These are phyloP conservation scores for Neolentinus lepideus DNA, from an alignment of 1,284 basidiomycete species.

Conservation along the genomic window DNA sequence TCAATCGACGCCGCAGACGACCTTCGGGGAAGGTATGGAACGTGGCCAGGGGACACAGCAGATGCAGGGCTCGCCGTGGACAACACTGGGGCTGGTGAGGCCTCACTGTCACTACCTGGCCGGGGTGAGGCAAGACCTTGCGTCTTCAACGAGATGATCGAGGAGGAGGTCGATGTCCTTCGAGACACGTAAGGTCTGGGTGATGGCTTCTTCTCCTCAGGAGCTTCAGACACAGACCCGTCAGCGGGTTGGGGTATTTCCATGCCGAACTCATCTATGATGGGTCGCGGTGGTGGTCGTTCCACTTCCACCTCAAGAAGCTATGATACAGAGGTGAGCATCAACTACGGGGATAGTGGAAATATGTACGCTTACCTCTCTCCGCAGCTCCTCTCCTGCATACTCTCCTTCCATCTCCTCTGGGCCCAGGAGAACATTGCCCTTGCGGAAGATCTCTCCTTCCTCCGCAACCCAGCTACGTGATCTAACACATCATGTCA, in stretches of 20 bases:
- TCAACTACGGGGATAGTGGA: too few species aligned
- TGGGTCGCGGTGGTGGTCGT: slow-evolving; percentile 49
- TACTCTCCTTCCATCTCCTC: slow-evolving; percentile 84
- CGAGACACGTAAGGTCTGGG: slow-evolving; percentile 4
- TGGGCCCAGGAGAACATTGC: slow-evolving; percentile 68
- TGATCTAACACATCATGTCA: slow-evolving; percentile 37
- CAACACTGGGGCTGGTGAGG: neutral
- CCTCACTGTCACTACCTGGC: neutral
- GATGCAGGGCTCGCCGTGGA: neutral
- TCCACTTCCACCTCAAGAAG: slow-evolving; percentile 57
- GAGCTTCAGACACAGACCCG: neutral
- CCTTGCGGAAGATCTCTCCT: slow-evolving; percentile 90
- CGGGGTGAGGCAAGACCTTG: neutral
- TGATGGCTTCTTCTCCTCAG: neutral
- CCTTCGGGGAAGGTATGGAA: neutral
- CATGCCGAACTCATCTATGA: slow-evolving; percentile 45
- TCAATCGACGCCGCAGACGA: neutral
- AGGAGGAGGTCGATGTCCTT: neutral
- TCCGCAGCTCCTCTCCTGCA: slow-evolving; percentile 76
- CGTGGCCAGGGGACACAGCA: neutral
- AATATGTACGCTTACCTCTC: slow-evolving; percentile 73
- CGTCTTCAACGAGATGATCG: neutral
- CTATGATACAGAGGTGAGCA: slow-evolving; percentile 17
- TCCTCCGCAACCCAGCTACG: slow-evolving; percentile 81
- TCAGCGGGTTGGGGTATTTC: neutral